These are phyloP conservation scores for Pseudogymnoascus sp. DNA, from an alignment of 2,329 filamentous ascomycete genomes.

Conservation along the genomic window DNA sequence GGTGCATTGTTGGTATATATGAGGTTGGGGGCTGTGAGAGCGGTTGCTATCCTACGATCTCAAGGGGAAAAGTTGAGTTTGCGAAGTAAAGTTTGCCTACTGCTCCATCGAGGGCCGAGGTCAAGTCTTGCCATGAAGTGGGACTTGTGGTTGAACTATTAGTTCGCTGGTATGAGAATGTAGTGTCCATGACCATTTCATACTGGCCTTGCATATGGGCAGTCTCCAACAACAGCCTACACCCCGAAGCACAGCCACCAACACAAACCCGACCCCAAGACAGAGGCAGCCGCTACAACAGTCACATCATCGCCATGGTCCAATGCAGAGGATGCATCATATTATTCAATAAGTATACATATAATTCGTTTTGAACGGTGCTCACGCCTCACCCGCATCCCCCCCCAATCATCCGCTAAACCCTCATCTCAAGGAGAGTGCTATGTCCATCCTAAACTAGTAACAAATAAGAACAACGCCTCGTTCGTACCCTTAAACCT, in stretches of 20 bases:
- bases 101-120: not conserved
- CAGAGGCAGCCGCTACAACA: not conserved
- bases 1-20: not conserved
- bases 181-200: not conserved
- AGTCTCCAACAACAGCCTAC: not conserved
- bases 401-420: not conserved
- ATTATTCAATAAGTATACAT: slow-evolving; percentile 7
- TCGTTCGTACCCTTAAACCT: not conserved
- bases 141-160: not conserved
- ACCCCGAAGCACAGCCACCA: not conserved
- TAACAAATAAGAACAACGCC: slow-evolving; percentile 5
- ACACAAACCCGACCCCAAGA: not conserved
- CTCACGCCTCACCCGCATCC: not conserved
- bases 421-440: slow-evolving; percentile 3
- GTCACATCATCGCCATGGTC: not conserved
- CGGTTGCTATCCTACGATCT: not conserved
- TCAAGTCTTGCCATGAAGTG: not conserved
- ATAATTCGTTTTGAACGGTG: slow-evolving; percentile 7
- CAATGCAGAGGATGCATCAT: not conserved
- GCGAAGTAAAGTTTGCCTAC: not conserved
- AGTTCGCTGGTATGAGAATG: not conserved
- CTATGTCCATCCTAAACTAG: slow-evolving; percentile 7
- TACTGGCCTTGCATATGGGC: no score
- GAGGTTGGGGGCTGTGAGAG: not conserved
- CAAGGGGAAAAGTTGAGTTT: not conserved